Conservation (phyloP, 2,329 filamentous ascomycete species). For the Cordyceps pruinosa region DNA sequence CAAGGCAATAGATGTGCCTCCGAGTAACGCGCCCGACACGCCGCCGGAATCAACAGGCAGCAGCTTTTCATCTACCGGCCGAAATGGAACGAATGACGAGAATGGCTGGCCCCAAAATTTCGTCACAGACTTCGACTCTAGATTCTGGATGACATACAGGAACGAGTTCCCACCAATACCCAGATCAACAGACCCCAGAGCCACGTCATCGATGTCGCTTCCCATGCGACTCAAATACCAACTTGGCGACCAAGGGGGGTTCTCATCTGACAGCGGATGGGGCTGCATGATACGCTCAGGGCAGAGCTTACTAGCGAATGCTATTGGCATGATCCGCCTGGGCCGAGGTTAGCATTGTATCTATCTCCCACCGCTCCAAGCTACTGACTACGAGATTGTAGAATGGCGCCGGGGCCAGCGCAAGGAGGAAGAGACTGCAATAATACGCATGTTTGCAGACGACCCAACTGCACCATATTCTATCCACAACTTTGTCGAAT, state of each 20-base stretch:
- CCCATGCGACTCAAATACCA: constrained; percentile 77
- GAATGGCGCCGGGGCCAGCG: constrained; percentile 68
- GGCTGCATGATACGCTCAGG: constrained; percentile 98
- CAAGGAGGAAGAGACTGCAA: constrained; percentile 54
- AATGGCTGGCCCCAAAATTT: constrained; percentile 78
- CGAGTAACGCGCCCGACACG: constrained; percentile 33
- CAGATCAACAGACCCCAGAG: constrained; percentile 67
- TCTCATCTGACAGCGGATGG: constrained; percentile 93
- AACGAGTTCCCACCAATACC: constrained; percentile 79
- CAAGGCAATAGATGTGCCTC: constrained; percentile 6
- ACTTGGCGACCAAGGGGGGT: constrained; percentile 70
- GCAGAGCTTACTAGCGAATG: constrained; percentile 85
- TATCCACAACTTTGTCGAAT: constrained; percentile 86
- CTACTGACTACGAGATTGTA: constrained; percentile 17
- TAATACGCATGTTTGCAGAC: constrained; percentile 82
- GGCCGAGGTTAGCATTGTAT: constrained; percentile 63
- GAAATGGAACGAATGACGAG: constrained; percentile 37
- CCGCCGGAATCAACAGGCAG: constrained; percentile 43
- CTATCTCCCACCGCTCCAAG: not conserved
- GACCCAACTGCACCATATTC: constrained; percentile 82
- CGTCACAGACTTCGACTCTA: constrained; percentile 85
- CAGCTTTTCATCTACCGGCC: constrained; percentile 45
- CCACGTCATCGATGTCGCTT: constrained; percentile 66
- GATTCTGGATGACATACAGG: constrained; percentile 94
- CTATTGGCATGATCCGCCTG: constrained; percentile 63